These are phyloP conservation scores for Silene noctiflora DNA, from an alignment of 179 eudicot genomes.

Conservation along the genomic window DNA sequence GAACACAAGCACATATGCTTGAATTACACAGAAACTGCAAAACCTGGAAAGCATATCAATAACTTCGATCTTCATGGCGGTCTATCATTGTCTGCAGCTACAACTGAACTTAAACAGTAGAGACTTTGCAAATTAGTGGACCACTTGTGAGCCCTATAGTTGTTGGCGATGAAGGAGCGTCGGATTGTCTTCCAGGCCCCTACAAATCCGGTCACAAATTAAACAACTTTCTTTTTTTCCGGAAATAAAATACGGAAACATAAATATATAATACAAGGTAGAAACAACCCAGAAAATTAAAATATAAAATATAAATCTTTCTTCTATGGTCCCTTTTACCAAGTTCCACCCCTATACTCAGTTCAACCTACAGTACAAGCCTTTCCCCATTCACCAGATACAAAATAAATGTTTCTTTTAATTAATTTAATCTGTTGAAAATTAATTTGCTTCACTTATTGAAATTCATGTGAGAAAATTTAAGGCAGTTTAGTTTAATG, in stretches of 20 bases:
- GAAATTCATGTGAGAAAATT: too few species aligned
- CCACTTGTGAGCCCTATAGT: background rate
- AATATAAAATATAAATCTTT: too few species aligned
- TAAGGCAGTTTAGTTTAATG: too few species aligned
- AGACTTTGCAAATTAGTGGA: background rate
- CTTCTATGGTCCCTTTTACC: background rate
- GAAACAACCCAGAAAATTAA: background rate
- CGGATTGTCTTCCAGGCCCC: background rate
- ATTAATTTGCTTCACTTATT: too few species aligned
- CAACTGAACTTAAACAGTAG: background rate
- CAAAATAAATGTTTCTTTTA: too few species aligned
- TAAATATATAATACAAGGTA: background rate
- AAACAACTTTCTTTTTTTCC: background rate
- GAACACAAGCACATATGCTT: background rate
- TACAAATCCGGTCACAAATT: background rate
- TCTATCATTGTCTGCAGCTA: background rate
- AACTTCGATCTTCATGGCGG: background rate
- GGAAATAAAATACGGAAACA: background rate
- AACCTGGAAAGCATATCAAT: background rate
- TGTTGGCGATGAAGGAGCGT: background rate
- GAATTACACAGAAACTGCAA: too few species aligned
- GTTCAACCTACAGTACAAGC: background rate
- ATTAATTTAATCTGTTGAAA: too few species aligned
- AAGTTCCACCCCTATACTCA: background rate
- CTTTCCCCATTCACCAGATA: background rate